A percentile compares a stretch with the other conserved stretches of the same genome.
Conservation (phyloP, 2,329 filamentous ascomycete species). For the Alternaria arbusti region DNA sequence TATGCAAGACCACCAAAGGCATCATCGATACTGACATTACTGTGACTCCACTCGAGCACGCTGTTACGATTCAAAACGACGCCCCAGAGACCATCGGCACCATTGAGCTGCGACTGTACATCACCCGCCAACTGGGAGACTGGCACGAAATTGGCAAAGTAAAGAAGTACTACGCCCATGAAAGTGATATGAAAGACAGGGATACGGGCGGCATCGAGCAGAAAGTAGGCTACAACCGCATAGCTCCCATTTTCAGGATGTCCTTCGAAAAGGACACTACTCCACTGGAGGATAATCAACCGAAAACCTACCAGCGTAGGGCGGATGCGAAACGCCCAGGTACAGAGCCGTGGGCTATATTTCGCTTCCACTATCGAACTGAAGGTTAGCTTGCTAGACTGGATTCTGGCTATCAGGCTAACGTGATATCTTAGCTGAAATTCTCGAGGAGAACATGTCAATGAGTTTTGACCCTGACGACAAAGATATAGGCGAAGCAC, state of each 20-base stretch:
- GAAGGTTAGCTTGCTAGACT: slow-evolving; percentile 18
- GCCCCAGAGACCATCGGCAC: slow-evolving; percentile 32
- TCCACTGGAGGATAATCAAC: slow-evolving; percentile 9
- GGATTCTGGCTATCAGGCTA: no score
- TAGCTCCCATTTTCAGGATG: slow-evolving; percentile 33
- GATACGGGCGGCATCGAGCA: not conserved
- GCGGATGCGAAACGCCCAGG: slow-evolving; percentile 37
- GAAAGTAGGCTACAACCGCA: slow-evolving; percentile 15
- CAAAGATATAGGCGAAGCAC: slow-evolving; percentile 12
- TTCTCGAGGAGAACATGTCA: slow-evolving; percentile 12
- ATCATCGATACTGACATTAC: slow-evolving; percentile 92
- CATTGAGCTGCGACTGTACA: slow-evolving; percentile 40
- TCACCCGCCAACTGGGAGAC: slow-evolving; percentile 29
- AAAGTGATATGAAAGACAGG: not conserved
- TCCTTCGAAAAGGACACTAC: slow-evolving; percentile 23
- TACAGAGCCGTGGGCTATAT: slow-evolving; percentile 46
- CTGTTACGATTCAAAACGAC: slow-evolving; percentile 7
- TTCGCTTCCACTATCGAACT: slow-evolving; percentile 52
- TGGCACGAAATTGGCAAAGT: slow-evolving; percentile 14
- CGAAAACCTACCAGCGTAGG: slow-evolving; percentile 14
- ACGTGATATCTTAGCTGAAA: slow-evolving; percentile 19
- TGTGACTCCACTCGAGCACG: slow-evolving; percentile 77
- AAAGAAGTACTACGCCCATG: slow-evolving; percentile 15
- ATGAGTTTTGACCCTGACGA: slow-evolving; percentile 11
- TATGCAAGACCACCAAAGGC: slow-evolving; percentile 19